These are phyloP conservation scores for Luzula sylvatica DNA, from an alignment of 176 grass and related monocot genomes.

Conservation along the genomic window DNA sequence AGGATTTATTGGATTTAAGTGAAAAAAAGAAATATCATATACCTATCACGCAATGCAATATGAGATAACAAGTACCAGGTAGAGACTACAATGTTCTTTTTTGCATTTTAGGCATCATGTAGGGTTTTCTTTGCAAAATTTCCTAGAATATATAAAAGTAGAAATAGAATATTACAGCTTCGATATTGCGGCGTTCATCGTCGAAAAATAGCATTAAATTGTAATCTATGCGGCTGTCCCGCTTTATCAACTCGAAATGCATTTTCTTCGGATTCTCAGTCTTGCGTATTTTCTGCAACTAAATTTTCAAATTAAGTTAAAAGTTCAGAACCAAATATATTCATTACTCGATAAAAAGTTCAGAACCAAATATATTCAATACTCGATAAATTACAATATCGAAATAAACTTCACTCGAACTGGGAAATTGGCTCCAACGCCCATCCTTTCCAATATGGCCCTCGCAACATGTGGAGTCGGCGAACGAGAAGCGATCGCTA, in stretches of 20 bases:
- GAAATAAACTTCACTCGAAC: no score
- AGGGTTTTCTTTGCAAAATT: no score
- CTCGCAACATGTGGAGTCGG: constrained; percentile 23
- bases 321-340: no score
- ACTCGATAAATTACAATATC: no score
- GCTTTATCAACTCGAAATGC: constrained; percentile 12
- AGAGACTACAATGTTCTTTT: constrained; percentile 1
- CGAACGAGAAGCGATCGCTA: constrained; percentile 35
- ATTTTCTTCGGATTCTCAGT: neutral
- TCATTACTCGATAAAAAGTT: no score
- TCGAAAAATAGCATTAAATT: constrained; percentile 21
- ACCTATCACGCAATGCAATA: neutral
- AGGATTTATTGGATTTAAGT: no score
- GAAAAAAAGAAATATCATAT: no score
- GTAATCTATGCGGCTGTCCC: constrained; percentile 1
- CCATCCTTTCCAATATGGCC: constrained; percentile 29
- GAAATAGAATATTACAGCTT: neutral
- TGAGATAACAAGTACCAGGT: neutral
- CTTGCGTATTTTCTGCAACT: constrained; percentile 4
- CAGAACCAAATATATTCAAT: no score
- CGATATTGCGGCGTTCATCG: constrained; percentile 8
- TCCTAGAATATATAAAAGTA: neutral
- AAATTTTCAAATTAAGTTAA: no score
- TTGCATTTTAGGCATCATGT: no score
- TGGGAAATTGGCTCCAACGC: no score